Conservation (phyloP, 352 stramenopile genomes). For the Phytophthora pluvialis region DNA sequence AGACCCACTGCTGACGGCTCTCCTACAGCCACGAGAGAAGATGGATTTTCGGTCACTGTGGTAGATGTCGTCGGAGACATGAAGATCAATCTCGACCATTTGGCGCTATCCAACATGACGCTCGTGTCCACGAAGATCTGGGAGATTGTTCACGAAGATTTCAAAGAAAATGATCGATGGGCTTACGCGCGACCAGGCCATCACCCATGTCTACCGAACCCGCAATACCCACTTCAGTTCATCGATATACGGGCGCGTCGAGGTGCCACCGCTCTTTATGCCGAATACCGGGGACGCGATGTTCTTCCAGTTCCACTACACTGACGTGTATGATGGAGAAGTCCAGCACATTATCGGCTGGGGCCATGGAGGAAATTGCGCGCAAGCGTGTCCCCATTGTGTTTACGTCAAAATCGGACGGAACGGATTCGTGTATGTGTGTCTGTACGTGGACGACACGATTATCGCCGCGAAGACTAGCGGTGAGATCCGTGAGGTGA, state of each 20-base stretch:
- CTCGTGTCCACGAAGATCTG: slow-evolving; percentile 6
- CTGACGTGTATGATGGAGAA: slow-evolving; percentile 12
- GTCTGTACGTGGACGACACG: background rate
- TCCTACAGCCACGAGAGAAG: background rate
- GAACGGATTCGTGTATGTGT: background rate
- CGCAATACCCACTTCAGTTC: slow-evolving; percentile 18
- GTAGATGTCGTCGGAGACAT: slow-evolving; percentile 12
- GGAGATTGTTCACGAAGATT: slow-evolving; percentile 9
- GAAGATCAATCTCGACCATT: slow-evolving; percentile 2
- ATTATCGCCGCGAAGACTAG: background rate
- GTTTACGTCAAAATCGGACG: background rate
- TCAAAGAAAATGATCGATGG: slow-evolving; percentile 8
- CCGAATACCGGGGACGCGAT: slow-evolving; percentile 11
- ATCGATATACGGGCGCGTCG: slow-evolving; percentile 23
- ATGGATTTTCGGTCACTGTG: background rate
- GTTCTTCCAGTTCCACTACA: slow-evolving; percentile 37
- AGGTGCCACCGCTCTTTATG: slow-evolving; percentile 17
- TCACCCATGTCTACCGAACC: slow-evolving; percentile 12
- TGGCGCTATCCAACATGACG: slow-evolving; percentile 7
- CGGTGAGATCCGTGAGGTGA: too few species aligned
- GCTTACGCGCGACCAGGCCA: slow-evolving; percentile 7
- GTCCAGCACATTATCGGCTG: slow-evolving; percentile 28
- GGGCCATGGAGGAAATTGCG: too few species aligned
- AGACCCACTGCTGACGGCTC: background rate
- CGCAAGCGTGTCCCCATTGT: too few species aligned